Evolutionary conservation across 1,284 basidiomycete genomes (phyloP), one percentile per base, ranked within the genome.

Genomic region (Ceratobasidium theobromae): DNA sequence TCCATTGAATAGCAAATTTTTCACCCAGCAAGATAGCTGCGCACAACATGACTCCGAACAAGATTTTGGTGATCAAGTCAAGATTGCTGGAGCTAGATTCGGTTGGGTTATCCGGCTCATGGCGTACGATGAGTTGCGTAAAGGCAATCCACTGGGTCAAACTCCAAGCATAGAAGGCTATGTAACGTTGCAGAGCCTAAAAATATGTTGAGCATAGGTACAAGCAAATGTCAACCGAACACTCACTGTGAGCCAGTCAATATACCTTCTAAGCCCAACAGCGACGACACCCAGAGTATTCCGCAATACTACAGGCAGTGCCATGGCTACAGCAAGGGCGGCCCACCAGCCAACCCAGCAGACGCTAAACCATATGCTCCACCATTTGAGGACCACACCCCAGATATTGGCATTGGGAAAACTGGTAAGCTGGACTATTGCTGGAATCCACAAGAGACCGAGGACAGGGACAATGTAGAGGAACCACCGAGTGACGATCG

Each of bases 311-410:
- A 68, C 52, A 58, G 75, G 74, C 32, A 75, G 68, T 40, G 72
- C 73, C 72, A 77, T 87, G 81, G 88, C 81, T 33, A 78, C 76
- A 3, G 90, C 88, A 45, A 90, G 81, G 4, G 86, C 79, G 41
- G 77, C 84, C 93, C 93, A 96, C 90, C 92, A 95, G 21, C 91
- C 90, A 80, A 73, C 82, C 92, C 92, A 95, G 30, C 84, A 78
- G 41, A 93, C 82, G 41, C 81, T 84, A 43, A 94, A 78, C 91
- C 91, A 95, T 68, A 93, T 86, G 65, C 89, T 92, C 93, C 93
- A 96, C 85, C 86, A 95, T 9, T 91, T 65, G 43, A 92, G 76
- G 60, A 79, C 80, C 11, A 89, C 83, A 8, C 80, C 79, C 84
- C 83, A 87, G 18, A 86, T 75, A 52, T 76, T 79, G 16, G 84